These are phyloP conservation scores for Cyphellophora europaea DNA, from an alignment of 2,329 filamentous ascomycete species.

Conservation along the genomic window DNA sequence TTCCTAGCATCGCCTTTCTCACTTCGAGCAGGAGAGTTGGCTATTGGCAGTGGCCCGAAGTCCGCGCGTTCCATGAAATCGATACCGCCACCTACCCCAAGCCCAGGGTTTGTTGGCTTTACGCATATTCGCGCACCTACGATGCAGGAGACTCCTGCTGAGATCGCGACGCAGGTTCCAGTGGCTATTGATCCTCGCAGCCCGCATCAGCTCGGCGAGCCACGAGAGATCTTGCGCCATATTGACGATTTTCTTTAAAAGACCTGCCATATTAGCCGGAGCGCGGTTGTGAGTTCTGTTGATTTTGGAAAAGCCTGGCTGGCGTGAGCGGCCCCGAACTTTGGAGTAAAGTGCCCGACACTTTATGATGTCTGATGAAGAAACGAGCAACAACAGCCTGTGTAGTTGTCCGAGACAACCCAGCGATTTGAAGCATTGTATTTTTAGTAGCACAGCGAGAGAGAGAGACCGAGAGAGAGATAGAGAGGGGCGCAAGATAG, in stretches of 20 bases:
- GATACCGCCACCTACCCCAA: constrained; percentile 3
- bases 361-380: too few relatives aligned
- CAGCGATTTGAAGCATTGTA: too few relatives aligned
- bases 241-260: constrained; percentile 20
- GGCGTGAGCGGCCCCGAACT: too few relatives aligned
- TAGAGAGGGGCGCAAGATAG: too few relatives aligned
- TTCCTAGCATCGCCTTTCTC: constrained; percentile 31
- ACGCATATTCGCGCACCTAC: constrained; percentile 1
- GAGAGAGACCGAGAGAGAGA: too few relatives aligned
- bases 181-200: constrained; percentile 16
- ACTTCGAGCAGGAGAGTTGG: constrained; percentile 23
- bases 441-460: too few relatives aligned
- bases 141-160: constrained; percentile 2
- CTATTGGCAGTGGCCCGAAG: constrained; percentile 4
- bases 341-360: too few relatives aligned
- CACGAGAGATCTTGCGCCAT: constrained; percentile 16
- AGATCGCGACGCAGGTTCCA: constrained; percentile 3
- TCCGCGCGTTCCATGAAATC: constrained; percentile 4
- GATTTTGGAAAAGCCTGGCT: too few relatives aligned
- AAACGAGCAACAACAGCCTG: too few relatives aligned
- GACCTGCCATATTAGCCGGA: too few relatives aligned
- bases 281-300: too few relatives aligned
- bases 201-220: constrained; percentile 18
- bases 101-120: constrained; percentile 1
- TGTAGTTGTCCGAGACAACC: too few relatives aligned